A percentile compares a stretch with the other conserved stretches of the same genome.
Evolutionary conservation across 2,329 filamentous ascomycete genomes (phyloP).

Genomic region (Fusarium redolens): DNA sequence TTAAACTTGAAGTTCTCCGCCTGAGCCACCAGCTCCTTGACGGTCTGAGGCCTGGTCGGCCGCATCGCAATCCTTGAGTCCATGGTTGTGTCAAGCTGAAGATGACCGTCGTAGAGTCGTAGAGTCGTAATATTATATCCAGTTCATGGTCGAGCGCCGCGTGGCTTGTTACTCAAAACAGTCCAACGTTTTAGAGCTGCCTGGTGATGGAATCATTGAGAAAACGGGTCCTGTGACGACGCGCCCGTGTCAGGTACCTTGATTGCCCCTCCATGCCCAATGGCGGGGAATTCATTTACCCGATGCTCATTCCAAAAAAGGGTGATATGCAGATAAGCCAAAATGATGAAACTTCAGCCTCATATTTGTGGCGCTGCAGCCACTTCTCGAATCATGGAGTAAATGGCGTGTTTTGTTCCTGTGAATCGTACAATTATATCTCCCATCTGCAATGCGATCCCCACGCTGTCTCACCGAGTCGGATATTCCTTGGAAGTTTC

Average conservation of each 20-base stretch:
- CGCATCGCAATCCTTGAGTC: constrained; percentile 47
- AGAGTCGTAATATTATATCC: constrained; percentile 19
- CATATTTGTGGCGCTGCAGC: background rate
- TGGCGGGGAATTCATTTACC: constrained; percentile 34
- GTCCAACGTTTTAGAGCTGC: constrained; percentile 21
- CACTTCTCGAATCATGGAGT: constrained; percentile 27
- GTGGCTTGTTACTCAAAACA: constrained; percentile 21
- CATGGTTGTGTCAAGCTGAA: constrained; percentile 36
- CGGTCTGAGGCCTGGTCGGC: constrained; percentile 68
- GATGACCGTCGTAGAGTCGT: constrained; percentile 24
- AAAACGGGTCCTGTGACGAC: constrained; percentile 36
- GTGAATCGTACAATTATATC: constrained; percentile 39
- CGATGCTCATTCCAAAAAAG: background rate
- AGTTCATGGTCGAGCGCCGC: constrained; percentile 24
- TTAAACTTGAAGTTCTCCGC: constrained; percentile 88
- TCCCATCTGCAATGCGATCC: constrained; percentile 17
- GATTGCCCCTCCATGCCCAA: constrained; percentile 41
- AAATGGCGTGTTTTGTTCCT: constrained; percentile 36
- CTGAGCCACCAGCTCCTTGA: constrained; percentile 80
- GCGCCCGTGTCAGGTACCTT: constrained; percentile 30
- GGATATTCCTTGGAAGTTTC: constrained; percentile 9
- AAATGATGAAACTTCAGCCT: background rate
- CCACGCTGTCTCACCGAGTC: constrained; percentile 29
- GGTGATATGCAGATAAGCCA: constrained; percentile 7
- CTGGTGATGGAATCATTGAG: constrained; percentile 29